phyloP scores from a whole-genome alignment of 176 grass and related monocot genomes.

The Typha latifolia region DNA sequence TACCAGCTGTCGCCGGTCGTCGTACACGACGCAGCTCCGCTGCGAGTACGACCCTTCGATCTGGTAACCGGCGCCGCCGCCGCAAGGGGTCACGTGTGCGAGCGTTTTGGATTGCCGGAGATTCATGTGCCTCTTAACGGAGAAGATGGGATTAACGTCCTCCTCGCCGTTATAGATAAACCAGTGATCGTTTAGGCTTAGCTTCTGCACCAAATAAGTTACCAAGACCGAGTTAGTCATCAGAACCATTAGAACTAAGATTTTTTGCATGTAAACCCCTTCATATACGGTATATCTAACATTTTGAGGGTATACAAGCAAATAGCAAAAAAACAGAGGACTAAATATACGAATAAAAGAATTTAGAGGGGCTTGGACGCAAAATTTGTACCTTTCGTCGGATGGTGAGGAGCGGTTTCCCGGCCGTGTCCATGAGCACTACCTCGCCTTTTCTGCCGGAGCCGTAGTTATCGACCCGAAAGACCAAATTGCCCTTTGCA shows the following conservation, averaged over 20 bases:
- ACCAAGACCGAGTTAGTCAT: neutral
- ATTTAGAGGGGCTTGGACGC: neutral
- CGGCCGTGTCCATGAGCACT: constrained; percentile 21
- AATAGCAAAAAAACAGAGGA: too few relatives aligned
- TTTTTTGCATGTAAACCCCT: too few relatives aligned
- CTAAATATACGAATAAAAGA: neutral
- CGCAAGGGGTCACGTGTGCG: constrained; percentile 27
- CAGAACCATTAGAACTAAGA: neutral
- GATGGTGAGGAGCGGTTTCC: constrained; percentile 34
- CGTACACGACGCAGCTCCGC: constrained; percentile 39
- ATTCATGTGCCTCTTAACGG: constrained; percentile 10
- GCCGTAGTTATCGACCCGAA: constrained; percentile 72
- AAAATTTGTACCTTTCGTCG: constrained; percentile 35
- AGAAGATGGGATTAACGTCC: constrained; percentile 4
- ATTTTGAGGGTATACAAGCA: too few relatives aligned
- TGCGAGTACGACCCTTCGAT: constrained; percentile 61
- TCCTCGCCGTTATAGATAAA: constrained; percentile 25
- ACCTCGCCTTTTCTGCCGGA: constrained; percentile 4
- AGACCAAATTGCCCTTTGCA: constrained; percentile 49
- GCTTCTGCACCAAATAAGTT: constrained; percentile 1
- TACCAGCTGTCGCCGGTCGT: constrained; percentile 21
- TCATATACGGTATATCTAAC: too few relatives aligned
- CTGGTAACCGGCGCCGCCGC: constrained; percentile 5
- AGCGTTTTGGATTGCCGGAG: constrained; percentile 27
- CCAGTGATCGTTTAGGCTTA: constrained; percentile 11